Percentiles rank a stretch among this genome's conserved stretches.
Evolutionary conservation across 2,329 filamentous ascomycete genomes (phyloP).

Genomic region (Cladosporium cucumerinum): DNA sequence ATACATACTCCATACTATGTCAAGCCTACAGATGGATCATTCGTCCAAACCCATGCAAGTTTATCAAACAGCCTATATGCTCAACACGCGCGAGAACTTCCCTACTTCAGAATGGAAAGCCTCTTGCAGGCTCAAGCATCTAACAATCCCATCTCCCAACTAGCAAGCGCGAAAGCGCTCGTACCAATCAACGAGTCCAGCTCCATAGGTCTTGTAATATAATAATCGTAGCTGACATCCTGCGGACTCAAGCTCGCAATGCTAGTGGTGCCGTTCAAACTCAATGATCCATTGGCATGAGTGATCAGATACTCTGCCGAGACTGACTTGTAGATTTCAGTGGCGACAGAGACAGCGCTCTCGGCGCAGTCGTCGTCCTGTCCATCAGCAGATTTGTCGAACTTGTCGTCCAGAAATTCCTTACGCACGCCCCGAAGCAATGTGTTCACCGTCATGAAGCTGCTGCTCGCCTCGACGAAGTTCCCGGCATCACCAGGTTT

Average conservation of each 20-base stretch:
- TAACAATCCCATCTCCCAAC: conserved; percentile 32
- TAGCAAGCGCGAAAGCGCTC: conserved; percentile 41
- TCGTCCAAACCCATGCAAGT: neutral
- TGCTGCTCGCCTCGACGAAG: conserved; percentile 59
- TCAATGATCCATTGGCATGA: conserved; percentile 45
- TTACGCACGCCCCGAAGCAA: conserved; percentile 47
- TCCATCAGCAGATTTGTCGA: neutral
- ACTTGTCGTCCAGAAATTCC: conserved; percentile 34
- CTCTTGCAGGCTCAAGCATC: neutral
- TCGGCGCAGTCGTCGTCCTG: neutral
- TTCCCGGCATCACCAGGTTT: conserved; percentile 49
- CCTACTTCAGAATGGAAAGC: neutral
- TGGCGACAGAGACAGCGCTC: conserved; percentile 31
- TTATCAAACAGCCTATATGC: neutral
- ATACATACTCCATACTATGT: neutral
- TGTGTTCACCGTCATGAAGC: conserved; percentile 56
- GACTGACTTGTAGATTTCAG: conserved; percentile 43
- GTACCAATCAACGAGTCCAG: conserved; percentile 40
- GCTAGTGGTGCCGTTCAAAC: conserved; percentile 44
- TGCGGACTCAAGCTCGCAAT: conserved; percentile 50
- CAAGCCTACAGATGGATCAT: neutral
- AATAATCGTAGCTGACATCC: conserved; percentile 51
- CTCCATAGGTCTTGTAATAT: conserved; percentile 39
- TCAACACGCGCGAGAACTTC: neutral
- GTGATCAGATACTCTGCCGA: conserved; percentile 46